Evolutionary conservation across 108 stramenopile species (phyloP).

Genomic region (Parmales sp.): DNA sequence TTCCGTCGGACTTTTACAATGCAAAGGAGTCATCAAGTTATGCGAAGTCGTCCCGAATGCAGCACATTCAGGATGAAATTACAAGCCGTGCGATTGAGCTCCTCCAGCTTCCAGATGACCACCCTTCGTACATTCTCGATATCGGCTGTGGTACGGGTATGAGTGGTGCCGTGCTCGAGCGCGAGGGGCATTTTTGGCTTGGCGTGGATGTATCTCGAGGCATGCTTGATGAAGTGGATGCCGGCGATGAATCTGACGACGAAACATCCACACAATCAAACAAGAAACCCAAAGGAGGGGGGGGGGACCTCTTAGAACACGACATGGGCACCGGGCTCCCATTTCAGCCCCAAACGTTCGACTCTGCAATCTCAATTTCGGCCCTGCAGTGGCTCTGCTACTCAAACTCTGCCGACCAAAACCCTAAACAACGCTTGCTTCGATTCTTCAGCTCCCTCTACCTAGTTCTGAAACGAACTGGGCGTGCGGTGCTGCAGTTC

Average conservation of each 20-base stretch:
- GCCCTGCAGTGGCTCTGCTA: conserved; percentile 99
- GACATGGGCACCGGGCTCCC: conserved; percentile 99
- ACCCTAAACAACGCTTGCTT: conserved; percentile 72
- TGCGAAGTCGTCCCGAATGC: conserved; percentile 84
- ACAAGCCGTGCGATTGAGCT: conserved; percentile 94
- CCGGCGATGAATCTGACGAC: conserved; percentile 78
- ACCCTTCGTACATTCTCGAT: conserved; percentile 68
- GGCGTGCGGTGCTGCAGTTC: conserved; percentile 94
- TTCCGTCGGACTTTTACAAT: conserved; percentile 82
- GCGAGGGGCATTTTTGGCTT: conserved; percentile 87
- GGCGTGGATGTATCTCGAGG: conserved; percentile 89
- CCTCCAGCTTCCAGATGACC: conserved; percentile 45
- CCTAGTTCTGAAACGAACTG: conserved; percentile 76
- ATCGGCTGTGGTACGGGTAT: conserved; percentile 95
- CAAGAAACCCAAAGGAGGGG: conserved; percentile 12
- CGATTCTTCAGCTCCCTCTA: conserved; percentile 94
- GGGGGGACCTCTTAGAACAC: conserved; percentile 71
- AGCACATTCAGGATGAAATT: conserved; percentile 80
- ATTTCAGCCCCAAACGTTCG: conserved; percentile 95
- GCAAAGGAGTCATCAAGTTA: conserved; percentile 91
- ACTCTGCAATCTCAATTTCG: conserved; percentile 96
- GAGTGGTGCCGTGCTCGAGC: conserved; percentile 59
- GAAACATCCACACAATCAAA: conserved; percentile 23
- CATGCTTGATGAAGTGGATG: too few species aligned
- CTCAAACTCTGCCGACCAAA: conserved; percentile 73